Evolutionary conservation across 1,139 yeast genomes (phyloP).

Genomic region (Wickerhamomyces sp.): DNA sequence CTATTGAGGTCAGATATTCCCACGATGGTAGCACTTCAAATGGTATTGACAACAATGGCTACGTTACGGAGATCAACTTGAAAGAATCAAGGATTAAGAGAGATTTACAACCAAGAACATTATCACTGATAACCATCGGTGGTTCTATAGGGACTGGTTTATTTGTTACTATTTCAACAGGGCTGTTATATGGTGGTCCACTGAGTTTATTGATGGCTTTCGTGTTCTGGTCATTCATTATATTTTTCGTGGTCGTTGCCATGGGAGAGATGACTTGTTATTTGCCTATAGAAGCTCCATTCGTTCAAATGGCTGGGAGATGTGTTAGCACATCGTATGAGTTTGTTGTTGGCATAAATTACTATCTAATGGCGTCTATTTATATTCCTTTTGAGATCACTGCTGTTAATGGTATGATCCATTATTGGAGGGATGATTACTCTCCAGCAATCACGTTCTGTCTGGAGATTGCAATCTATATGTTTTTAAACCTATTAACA

Average conservation of each 20-base stretch:
- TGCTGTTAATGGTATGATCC: constrained; percentile 71
- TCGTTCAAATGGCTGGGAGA: constrained; percentile 51
- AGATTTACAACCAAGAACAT: background rate
- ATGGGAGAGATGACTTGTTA: constrained; percentile 61
- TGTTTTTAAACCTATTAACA: constrained; percentile 61
- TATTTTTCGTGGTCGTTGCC: constrained; percentile 53
- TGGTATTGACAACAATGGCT: too few species aligned
- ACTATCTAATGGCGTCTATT: constrained; percentile 68
- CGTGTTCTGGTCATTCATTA: constrained; percentile 44
- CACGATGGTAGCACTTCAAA: too few species aligned
- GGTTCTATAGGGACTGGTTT: constrained; percentile 54
- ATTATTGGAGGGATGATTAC: constrained; percentile 73
- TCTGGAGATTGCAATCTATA: constrained; percentile 58
- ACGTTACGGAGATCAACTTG: too few species aligned
- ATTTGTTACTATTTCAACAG: constrained; percentile 46
- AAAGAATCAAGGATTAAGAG: background rate
- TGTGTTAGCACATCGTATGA: constrained; percentile 67
- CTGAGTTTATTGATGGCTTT: constrained; percentile 46
- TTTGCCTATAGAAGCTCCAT: constrained; percentile 43
- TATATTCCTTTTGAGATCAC: constrained; percentile 77
- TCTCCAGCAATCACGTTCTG: constrained; percentile 37
- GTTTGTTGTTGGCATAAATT: constrained; percentile 75
- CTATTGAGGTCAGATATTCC: too few species aligned
- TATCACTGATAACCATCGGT: constrained; percentile 39
- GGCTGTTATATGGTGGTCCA: constrained; percentile 45